Evolutionary conservation across 176 grass and related monocot genomes (phyloP).

Genomic region (Carex myosuroides): DNA sequence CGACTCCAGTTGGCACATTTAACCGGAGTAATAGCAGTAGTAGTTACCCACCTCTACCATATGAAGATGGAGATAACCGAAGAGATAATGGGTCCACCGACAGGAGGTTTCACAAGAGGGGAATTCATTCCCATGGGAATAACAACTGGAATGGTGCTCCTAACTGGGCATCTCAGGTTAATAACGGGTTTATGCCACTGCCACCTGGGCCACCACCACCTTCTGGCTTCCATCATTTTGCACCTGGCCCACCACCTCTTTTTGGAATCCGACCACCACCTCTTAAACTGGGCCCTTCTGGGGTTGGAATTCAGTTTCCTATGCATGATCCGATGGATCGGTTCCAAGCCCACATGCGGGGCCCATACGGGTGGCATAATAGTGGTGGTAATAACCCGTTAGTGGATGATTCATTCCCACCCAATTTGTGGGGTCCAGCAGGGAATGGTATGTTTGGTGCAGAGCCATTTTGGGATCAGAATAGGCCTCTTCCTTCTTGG

Average conservation of each 20-base stretch:
- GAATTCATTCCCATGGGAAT: conserved; percentile 50
- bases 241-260: conserved; percentile 51
- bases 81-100: conserved; percentile 64
- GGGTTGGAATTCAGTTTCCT: conserved; percentile 65
- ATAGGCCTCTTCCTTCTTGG: conserved; percentile 36
- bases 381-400: conserved; percentile 13
- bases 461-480: conserved; percentile 75
- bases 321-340: conserved; percentile 78
- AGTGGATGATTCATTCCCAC: conserved; percentile 59
- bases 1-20: conserved; percentile 63
- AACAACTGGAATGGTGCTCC: conserved; percentile 72
- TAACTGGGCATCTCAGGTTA: conserved; percentile 64
- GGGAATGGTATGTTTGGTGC: conserved; percentile 44
- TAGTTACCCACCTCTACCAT: conserved; percentile 45
- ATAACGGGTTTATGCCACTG: conserved; percentile 79
- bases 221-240: conserved; percentile 83
- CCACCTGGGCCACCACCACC: conserved; percentile 58
- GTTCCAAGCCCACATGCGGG: conserved; percentile 56
- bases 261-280: conserved; percentile 77
- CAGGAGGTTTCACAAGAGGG: conserved; percentile 47
- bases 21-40: conserved; percentile 47
- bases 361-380: conserved; percentile 67
- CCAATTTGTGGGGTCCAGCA: conserved; percentile 70
- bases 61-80: conserved; percentile 41
- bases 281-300: conserved; percentile 59